Conservation (phyloP, 2,329 filamentous ascomycete species). For the Paramyrothecium roridum region DNA sequence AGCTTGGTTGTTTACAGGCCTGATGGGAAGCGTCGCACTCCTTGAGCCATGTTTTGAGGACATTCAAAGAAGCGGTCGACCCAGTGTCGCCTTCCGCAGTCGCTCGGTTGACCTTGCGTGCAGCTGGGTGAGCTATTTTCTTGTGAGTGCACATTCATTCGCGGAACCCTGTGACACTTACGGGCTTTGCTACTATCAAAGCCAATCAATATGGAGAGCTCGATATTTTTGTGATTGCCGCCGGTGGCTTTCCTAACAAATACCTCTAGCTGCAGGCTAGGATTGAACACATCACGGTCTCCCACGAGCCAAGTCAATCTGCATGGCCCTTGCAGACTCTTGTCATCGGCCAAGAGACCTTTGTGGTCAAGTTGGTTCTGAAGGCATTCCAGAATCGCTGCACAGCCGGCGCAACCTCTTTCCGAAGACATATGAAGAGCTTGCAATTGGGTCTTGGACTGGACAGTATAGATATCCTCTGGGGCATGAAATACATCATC, state of each 20-base stretch:
- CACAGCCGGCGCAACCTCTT: background rate
- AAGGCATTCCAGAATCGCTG: background rate
- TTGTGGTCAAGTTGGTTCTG: background rate
- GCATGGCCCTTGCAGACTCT: background rate
- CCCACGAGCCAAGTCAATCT: background rate
- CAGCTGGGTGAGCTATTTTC: background rate
- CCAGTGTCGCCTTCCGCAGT: background rate
- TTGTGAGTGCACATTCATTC: background rate
- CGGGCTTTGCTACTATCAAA: background rate
- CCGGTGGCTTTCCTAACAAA: background rate
- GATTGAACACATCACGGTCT: background rate
- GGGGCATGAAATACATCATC: conserved; percentile 1
- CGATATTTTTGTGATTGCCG: background rate
- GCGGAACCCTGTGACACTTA: background rate
- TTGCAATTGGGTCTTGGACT: background rate
- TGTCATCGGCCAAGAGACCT: background rate
- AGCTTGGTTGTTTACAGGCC: background rate
- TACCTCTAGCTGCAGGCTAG: background rate
- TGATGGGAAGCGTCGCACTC: background rate
- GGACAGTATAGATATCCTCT: background rate
- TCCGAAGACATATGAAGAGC: background rate
- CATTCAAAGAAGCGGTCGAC: background rate
- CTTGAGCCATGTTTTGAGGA: background rate
- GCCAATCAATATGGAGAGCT: background rate
- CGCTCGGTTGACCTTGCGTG: background rate